phyloP scores from a whole-genome alignment of 2,329 filamentous ascomycete genomes.

The Nigrospora oryzae region DNA sequence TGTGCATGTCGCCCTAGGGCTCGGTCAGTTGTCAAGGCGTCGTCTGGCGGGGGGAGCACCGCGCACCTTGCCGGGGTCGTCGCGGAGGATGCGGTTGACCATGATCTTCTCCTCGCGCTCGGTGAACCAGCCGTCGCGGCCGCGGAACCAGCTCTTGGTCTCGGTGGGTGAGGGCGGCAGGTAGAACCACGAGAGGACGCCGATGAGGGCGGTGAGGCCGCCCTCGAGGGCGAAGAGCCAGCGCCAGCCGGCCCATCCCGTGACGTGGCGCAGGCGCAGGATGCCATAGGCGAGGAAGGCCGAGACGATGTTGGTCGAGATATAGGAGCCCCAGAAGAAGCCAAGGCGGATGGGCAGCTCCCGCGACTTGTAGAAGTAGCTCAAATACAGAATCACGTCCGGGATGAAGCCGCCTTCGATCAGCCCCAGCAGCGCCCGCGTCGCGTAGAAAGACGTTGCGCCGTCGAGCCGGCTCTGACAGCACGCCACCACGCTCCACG shows the following conservation, averaged over 20 bases:
- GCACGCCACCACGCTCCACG: conserved; percentile 23
- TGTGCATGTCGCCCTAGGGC: conserved; percentile 43
- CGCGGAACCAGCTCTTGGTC: conserved; percentile 48
- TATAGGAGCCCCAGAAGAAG: conserved; percentile 22
- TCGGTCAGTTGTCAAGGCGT: no score
- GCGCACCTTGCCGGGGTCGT: conserved; percentile 41
- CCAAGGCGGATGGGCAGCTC: conserved; percentile 16
- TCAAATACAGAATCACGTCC: conserved; percentile 21
- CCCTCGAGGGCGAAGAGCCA: conserved; percentile 49
- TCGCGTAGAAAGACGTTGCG: conserved; percentile 18
- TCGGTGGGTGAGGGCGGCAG: conserved; percentile 38
- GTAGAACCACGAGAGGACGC: conserved; percentile 32
- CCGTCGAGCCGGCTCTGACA: conserved; percentile 20
- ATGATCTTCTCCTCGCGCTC: conserved; percentile 54
- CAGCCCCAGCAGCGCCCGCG: conserved; percentile 21
- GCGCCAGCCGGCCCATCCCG: conserved; percentile 28
- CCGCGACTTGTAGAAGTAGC: conserved; percentile 4
- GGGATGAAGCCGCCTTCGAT: conserved; percentile 27
- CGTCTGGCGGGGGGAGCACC: no score
- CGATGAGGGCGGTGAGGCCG: conserved; percentile 29
- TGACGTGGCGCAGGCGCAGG: conserved; percentile 26
- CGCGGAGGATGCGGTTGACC: conserved; percentile 46
- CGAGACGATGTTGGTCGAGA: conserved; percentile 20
- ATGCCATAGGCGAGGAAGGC: conserved; percentile 24
- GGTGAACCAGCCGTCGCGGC: conserved; percentile 50